Percentiles rank a stretch among this genome's conserved stretches.
These are phyloP conservation scores for Blastocystis sp. DNA, from an alignment of 352 stramenopile species.

Conservation along the genomic window DNA sequence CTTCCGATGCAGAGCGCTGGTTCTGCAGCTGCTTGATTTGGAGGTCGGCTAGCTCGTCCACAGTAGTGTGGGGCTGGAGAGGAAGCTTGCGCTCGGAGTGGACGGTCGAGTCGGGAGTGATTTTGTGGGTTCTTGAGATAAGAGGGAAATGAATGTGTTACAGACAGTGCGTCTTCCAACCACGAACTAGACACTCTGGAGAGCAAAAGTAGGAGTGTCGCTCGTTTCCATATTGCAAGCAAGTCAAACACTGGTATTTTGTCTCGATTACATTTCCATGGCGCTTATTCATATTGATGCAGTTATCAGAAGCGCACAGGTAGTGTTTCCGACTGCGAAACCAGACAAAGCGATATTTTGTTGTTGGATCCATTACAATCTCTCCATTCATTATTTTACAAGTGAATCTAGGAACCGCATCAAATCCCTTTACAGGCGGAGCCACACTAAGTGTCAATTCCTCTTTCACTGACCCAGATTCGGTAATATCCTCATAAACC, in stretches of 20 bases:
- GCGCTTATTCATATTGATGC: not conserved
- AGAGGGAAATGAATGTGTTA: not conserved
- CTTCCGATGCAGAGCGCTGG: not conserved
- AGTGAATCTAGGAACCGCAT: not conserved
- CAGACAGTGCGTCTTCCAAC: not conserved
- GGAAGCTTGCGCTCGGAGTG: constrained; percentile 11
- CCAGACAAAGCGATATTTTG: constrained; percentile 42
- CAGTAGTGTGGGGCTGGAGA: not conserved
- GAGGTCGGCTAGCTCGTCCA: constrained; percentile 17
- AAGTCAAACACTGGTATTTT: constrained; percentile 55
- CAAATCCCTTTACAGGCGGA: constrained; percentile 31
- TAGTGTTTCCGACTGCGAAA: constrained; percentile 53
- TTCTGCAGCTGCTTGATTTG: constrained; percentile 16
- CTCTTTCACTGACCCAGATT: not conserved
- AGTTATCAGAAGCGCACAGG: constrained; percentile 13
- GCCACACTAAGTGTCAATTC: not conserved
- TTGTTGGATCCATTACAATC: not conserved
- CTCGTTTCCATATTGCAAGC: constrained; percentile 45
- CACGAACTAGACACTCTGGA: not conserved
- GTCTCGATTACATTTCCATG: not conserved
- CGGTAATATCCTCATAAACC: not conserved
- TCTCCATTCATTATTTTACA: not conserved
- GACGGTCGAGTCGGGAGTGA: constrained; percentile 4
- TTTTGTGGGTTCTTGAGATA: constrained; percentile 12
- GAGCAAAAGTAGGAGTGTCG: constrained; percentile 47